Percentiles rank a stretch among this genome's conserved stretches.
These are phyloP conservation scores for Aspergillus tamarii DNA, from an alignment of 2,329 filamentous ascomycete species.

Conservation along the genomic window DNA sequence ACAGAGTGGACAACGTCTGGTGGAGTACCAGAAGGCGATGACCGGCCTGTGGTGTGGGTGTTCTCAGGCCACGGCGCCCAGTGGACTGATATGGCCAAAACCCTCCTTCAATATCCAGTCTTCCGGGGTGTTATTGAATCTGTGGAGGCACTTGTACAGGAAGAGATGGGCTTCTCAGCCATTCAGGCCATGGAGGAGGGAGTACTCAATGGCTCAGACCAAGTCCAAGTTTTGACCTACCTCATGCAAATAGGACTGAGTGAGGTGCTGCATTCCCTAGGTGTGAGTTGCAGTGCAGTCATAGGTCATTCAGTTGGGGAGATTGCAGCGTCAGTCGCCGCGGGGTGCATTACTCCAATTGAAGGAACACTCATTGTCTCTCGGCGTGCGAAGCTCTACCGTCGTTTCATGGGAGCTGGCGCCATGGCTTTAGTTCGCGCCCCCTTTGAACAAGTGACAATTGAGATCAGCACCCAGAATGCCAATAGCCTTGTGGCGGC, in stretches of 20 bases:
- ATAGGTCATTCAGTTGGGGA: slow-evolving; percentile 50
- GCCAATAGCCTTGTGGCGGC: slow-evolving; percentile 6
- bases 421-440: slow-evolving; percentile 13
- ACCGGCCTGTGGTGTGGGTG: slow-evolving; percentile 33
- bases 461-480: not conserved
- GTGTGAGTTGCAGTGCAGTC: slow-evolving; percentile 34
- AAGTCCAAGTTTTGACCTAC: slow-evolving; percentile 27
- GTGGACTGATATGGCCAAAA: slow-evolving; percentile 45
- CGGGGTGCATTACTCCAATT: slow-evolving; percentile 21
- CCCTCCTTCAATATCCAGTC: slow-evolving; percentile 29
- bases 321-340: slow-evolving; percentile 43
- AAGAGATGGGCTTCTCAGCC: slow-evolving; percentile 18
- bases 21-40: slow-evolving; percentile 24
- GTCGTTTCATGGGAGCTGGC: slow-evolving; percentile 29
- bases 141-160: slow-evolving; percentile 30
- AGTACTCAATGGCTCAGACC: slow-evolving; percentile 11
- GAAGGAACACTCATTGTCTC: slow-evolving; percentile 44
- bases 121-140: slow-evolving; percentile 25
- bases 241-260: slow-evolving; percentile 39
- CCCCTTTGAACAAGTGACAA: not conserved
- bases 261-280: slow-evolving; percentile 34
- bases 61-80: slow-evolving; percentile 50
- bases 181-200: slow-evolving; percentile 7
- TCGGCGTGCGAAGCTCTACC: slow-evolving; percentile 37
- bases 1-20: slow-evolving; percentile 13